Percentiles rank a stretch among this genome's conserved stretches.
phyloP scores from a whole-genome alignment of 768 basidiomycete genomes.

The Cubamyces sp. region DNA sequence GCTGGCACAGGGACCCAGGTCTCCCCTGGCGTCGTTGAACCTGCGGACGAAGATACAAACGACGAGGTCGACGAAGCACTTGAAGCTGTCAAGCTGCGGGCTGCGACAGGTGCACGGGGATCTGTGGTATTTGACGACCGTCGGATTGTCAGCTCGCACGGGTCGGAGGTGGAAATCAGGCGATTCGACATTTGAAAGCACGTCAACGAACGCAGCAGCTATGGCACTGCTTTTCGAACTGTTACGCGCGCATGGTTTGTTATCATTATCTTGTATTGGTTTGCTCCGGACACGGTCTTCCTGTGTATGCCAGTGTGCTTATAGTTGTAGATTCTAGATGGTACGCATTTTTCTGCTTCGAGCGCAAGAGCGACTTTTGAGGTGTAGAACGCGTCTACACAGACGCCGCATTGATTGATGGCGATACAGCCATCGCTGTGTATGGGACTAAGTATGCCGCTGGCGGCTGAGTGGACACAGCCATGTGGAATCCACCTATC shows the following conservation, averaged over 20 bases:
- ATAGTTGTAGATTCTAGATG: not conserved
- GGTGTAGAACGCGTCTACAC: not conserved
- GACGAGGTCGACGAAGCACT: slow-evolving; percentile 2
- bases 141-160: slow-evolving; percentile 57
- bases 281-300: not conserved
- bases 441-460: too few relatives aligned
- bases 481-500: too few relatives aligned
- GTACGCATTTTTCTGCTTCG: not conserved
- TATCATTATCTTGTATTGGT: slow-evolving; percentile 1
- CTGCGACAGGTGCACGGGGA: slow-evolving; percentile 37
- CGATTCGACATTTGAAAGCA: slow-evolving; percentile 58
- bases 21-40: slow-evolving; percentile 6
- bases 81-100: slow-evolving; percentile 47
- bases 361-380: too few relatives aligned
- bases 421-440: not conserved
- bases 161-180: slow-evolving; percentile 48
- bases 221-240: not conserved
- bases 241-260: not conserved
- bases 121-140: slow-evolving; percentile 76
- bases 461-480: too few relatives aligned
- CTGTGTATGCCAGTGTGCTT: not conserved
- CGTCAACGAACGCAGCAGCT: not conserved
- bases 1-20: slow-evolving; percentile 44
- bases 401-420: not conserved
- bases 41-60: slow-evolving; percentile 3